Base-by-base conservation (phyloP, 2,329 filamentous ascomycete genomes). In the Aureobasidium leucospermi region DNA sequence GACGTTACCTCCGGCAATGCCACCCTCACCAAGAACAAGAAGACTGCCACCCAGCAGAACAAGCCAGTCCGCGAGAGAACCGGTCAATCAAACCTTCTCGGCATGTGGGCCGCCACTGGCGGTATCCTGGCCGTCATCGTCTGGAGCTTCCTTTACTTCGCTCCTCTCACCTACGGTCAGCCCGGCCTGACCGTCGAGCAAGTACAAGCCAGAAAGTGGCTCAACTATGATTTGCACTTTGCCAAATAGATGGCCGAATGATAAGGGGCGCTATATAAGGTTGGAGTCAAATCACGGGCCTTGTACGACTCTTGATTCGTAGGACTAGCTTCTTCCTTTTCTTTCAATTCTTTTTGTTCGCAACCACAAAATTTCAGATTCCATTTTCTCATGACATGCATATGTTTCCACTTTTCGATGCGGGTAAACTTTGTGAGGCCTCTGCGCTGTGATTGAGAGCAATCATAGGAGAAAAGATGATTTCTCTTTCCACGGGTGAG, bases 171-270 rank as follows among this genome's bases (percentile, higher is more conserved):
- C 1, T 99, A 99, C 73, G 94, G 94, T 58, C 92, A 89, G 72
- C 94, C 94, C 4, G 93, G 93, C 36, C 81, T 99, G 68, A 84
- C 80, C 59, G 87, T 96, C 16, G 84, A 86, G 11, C 80, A 90
- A 71, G 88, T 99, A 32, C 76, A 88, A 63, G 82, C 86, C 63
- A 86, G 94, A 74, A 96, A 96, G 80, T 97, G 93, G 93, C 81
- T 99, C 65, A 89, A 89, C 64, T 99, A 97, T 73, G 94, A 99
- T 73, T 81, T 99, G 71, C 94, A 99, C 78, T 99, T 99, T 79
- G 94, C 94, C 61, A 99, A 99, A 84, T 99, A 88, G 62, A 43
- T 28, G 45, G 2, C 3, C 23, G 23, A 47, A 1, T 16, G 28
- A 2, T n/a, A 9, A 31, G 15, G 6, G n/a, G 11, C 3, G n/a